Conservation (phyloP, 306 rosid genomes). For the Amphicarpaea edgeworthii region DNA sequence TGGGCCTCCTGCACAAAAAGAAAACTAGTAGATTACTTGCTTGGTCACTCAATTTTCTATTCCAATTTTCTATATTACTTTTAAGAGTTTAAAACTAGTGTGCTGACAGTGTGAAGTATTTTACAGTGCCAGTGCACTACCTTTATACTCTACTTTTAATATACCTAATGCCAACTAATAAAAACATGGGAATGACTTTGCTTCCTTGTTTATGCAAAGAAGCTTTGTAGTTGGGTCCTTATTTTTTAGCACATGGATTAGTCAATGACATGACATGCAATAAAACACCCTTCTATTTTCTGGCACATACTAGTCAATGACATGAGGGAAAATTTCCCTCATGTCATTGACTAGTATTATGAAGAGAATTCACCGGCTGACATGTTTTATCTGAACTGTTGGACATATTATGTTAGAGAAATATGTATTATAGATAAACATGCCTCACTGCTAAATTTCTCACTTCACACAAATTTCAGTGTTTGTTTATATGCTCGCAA, state of each 20-base stretch:
- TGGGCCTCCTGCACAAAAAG: slow-evolving; percentile 60
- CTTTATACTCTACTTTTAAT: too few species aligned
- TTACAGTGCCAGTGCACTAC: too few species aligned
- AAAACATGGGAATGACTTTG: not conserved
- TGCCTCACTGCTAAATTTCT: not conserved
- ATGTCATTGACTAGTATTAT: too few species aligned
- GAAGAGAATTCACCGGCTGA: not conserved
- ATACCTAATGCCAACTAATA: not conserved
- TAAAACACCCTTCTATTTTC: slow-evolving; percentile 9
- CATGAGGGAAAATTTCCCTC: not conserved
- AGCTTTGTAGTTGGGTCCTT: not conserved
- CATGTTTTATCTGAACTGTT: not conserved
- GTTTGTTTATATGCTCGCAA: not conserved
- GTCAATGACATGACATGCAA: slow-evolving; percentile 11
- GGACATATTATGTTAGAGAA: not conserved
- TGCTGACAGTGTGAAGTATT: too few species aligned
- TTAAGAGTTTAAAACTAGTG: too few species aligned
- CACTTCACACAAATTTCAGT: not conserved
- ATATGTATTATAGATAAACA: slow-evolving; percentile 2
- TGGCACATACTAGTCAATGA: not conserved
- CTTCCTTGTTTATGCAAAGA: not conserved
- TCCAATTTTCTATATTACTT: not conserved
- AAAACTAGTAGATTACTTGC: slow-evolving; percentile 39
- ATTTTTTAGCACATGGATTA: slow-evolving; percentile 14
- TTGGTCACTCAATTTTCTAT: slow-evolving; percentile 10